Percentiles rank a stretch among this genome's conserved stretches.
phyloP scores from a whole-genome alignment of 768 basidiomycete species.

The Cystofilobasidium bisporidii region DNA sequence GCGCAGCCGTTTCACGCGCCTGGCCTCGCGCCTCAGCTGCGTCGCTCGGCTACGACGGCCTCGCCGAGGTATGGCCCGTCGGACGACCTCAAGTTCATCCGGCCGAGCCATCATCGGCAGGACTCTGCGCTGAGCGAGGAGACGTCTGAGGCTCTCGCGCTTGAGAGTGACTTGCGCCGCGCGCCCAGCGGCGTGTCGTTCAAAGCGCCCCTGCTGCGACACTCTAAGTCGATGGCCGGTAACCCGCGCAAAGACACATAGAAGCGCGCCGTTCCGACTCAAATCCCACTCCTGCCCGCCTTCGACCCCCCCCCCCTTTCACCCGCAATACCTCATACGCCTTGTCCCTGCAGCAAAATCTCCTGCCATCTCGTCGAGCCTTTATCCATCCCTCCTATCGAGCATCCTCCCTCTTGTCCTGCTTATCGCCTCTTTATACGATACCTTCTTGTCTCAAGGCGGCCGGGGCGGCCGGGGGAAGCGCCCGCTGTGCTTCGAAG shows the following conservation, averaged over 20 bases:
- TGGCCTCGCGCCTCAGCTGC: background rate
- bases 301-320: no score
- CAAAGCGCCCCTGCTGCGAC: constrained; percentile 25
- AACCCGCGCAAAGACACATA: background rate
- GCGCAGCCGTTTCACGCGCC: background rate
- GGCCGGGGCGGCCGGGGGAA: no score
- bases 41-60: constrained; percentile 13
- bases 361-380: no score
- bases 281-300: no score
- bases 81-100: constrained; percentile 1
- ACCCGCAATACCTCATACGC: no score
- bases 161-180: background rate
- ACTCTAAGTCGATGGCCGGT: constrained; percentile 2
- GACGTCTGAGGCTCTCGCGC: background rate
- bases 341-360: no score
- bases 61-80: background rate
- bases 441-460: no score
- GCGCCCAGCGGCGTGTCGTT: constrained; percentile 23
- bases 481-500: background rate
- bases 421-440: no score
- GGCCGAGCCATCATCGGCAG: background rate
- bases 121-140: background rate
- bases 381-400: no score
- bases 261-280: no score
- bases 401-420: no score